Percentiles rank a stretch among this genome's conserved stretches.
These are phyloP conservation scores for Lichtheimia hyalospora DNA, from an alignment of 371 early-diverging fungal genomes.

Conservation along the genomic window DNA sequence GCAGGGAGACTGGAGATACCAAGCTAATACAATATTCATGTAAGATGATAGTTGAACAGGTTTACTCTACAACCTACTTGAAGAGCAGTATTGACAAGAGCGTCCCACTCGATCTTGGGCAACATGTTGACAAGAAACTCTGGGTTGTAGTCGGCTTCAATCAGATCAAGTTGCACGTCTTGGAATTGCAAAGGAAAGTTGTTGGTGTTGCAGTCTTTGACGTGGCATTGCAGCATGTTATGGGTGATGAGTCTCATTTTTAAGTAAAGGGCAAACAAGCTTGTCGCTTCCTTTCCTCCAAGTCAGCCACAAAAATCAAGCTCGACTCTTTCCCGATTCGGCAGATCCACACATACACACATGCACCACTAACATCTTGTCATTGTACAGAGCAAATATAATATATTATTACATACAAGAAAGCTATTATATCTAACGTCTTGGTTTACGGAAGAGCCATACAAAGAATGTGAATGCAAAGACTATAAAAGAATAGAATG, in stretches of 20 bases:
- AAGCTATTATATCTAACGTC: conserved; percentile 23
- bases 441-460: conserved; percentile 42
- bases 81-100: conserved; percentile 70
- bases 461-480: conserved; percentile 50
- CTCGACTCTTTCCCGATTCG: too few relatives aligned
- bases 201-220: conserved; percentile 85
- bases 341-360: too few relatives aligned
- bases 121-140: conserved; percentile 85
- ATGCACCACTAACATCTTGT: too few relatives aligned
- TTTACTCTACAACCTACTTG: conserved; percentile 51
- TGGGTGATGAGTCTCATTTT: conserved; percentile 94
- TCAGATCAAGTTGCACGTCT: conserved; percentile 80
- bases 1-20: conserved; percentile 68
- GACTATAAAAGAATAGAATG: too few relatives aligned
- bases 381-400: too few relatives aligned
- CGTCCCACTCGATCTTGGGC: conserved; percentile 84
- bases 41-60: too few relatives aligned
- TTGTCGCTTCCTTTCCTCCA: too few relatives aligned
- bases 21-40: conserved; percentile 37
- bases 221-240: conserved; percentile 98
- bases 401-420: not conserved
- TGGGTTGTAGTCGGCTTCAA: conserved; percentile 85
- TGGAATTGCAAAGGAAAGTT: conserved; percentile 90
- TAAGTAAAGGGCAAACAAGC: conserved; percentile 1
- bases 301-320: too few relatives aligned